Base-by-base conservation (phyloP, 148 eudicot genomes). In the Camellia granthamiana region DNA sequence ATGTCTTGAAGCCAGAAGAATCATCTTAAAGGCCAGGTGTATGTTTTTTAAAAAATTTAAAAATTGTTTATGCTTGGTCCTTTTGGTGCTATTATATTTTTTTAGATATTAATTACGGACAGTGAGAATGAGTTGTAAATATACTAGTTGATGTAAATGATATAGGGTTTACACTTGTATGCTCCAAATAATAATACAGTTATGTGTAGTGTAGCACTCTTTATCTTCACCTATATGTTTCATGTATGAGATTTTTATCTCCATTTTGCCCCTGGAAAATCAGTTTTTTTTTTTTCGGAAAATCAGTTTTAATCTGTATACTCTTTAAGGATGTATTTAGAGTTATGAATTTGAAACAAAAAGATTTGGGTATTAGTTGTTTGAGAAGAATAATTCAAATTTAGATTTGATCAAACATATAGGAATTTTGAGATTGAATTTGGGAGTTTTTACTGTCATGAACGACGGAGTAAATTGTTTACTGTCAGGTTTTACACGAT, bases 1-100 rank as follows among this genome's bases (percentile, higher is more conserved):
- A 88, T 83, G 89, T 91, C 78, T 69, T 92, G 77, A 83, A 87
- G 85, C 85, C 90, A 15, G 88, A 88, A 63, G 88, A 89, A 63
- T 15, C 87, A 63, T 80, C 69, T 85, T 4, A 71, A 77, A 70
- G 30, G 30, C 78, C 49, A 72, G 38, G 52, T 76, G 49, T 7
- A 51, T 77, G 47, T 4, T 62, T 44, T 30, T 30, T 1, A 30
- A 30, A 30, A 30, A 30, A 30, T 30, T 30, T 30, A 30, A 30
- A 30, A 30, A 30, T 30, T 30, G 38, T 30, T 30, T 7, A 51
- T 77, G 47, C 6, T 62, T 44, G 5, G 19, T 76, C 1, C 10
- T 47, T 7, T 13, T 5, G 7, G 71, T 47, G 13, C 9, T 47
- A 38, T 55, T 30, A 55, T 73, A 54, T 72, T 2, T 54, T 30